Conservation (phyloP, 768 basidiomycete genomes). For the Suillus alpinus region DNA sequence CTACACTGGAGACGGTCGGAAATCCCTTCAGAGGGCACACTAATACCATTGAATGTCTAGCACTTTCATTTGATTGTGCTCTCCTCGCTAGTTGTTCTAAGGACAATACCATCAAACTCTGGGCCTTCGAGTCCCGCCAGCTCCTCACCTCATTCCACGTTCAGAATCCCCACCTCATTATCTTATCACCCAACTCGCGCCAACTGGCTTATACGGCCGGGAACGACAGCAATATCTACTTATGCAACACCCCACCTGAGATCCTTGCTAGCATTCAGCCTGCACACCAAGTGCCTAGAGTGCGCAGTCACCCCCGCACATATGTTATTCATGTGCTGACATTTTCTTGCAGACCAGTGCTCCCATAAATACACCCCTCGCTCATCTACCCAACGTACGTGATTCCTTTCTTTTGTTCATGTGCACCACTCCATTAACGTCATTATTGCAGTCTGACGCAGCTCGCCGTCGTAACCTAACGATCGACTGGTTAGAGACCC, state of each 20-base stretch:
- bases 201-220: neutral
- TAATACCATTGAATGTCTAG: neutral
- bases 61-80: neutral
- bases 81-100: neutral
- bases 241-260: neutral
- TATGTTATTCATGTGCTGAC: neutral
- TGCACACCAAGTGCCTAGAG: neutral
- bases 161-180: neutral
- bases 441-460: neutral
- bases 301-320: neutral
- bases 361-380: too few relatives aligned
- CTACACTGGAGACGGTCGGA: neutral
- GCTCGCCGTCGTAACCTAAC: neutral
- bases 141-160: neutral
- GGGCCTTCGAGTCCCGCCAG: neutral
- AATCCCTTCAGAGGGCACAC: neutral
- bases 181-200: neutral
- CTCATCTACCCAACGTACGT: neutral
- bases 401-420: neutral
- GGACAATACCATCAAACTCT: neutral
- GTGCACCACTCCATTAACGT: too few relatives aligned
- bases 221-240: neutral
- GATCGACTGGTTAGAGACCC: too few relatives aligned
- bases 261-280: neutral
- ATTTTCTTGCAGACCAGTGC: neutral